Evolutionary conservation across 352 stramenopile genomes (phyloP).

Genomic region (Lagenidium giganteum): DNA sequence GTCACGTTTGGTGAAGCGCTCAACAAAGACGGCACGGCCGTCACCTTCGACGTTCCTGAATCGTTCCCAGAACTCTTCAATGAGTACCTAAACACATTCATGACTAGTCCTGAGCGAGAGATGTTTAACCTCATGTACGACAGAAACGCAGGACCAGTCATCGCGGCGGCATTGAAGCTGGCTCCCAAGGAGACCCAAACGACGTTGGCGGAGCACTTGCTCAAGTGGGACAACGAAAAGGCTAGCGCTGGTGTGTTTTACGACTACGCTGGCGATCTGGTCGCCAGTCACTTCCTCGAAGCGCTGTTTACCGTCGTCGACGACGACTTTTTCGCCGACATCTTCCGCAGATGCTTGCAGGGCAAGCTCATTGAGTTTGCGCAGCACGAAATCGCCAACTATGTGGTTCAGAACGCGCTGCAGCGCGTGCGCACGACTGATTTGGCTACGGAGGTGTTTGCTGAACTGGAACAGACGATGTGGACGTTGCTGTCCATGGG

Average conservation of each 20-base stretch:
- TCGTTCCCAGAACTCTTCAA: conserved; percentile 46
- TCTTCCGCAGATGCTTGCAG: conserved; percentile 51
- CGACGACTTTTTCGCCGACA: conserved; percentile 47
- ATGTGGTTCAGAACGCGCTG: conserved; percentile 61
- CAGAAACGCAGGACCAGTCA: conserved; percentile 54
- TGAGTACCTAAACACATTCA: conserved; percentile 46
- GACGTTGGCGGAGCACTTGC: conserved; percentile 39
- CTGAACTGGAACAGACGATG: conserved; percentile 41
- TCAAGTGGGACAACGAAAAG: conserved; percentile 58
- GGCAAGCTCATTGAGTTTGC: conserved; percentile 52
- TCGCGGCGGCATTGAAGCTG: conserved; percentile 55
- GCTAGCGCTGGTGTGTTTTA: conserved; percentile 38
- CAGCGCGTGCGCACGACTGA: conserved; percentile 31
- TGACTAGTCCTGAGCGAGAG: conserved; percentile 26
- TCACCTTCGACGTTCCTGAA: conserved; percentile 35
- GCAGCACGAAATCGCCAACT: conserved; percentile 66
- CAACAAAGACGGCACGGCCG: conserved; percentile 29
- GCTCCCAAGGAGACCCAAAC: conserved; percentile 32
- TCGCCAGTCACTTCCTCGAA: conserved; percentile 69
- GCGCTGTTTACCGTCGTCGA: conserved; percentile 39
- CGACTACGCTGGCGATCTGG: conserved; percentile 48
- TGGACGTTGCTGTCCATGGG: conserved; percentile 74
- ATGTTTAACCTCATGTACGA: conserved; percentile 64
- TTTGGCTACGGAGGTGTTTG: conserved; percentile 37
- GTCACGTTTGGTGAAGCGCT: conserved; percentile 52